Percentiles rank a stretch among this genome's conserved stretches.
phyloP scores from a whole-genome alignment of 202 grass and related monocot species.

The Bolboschoenoplectus hybrid region DNA sequence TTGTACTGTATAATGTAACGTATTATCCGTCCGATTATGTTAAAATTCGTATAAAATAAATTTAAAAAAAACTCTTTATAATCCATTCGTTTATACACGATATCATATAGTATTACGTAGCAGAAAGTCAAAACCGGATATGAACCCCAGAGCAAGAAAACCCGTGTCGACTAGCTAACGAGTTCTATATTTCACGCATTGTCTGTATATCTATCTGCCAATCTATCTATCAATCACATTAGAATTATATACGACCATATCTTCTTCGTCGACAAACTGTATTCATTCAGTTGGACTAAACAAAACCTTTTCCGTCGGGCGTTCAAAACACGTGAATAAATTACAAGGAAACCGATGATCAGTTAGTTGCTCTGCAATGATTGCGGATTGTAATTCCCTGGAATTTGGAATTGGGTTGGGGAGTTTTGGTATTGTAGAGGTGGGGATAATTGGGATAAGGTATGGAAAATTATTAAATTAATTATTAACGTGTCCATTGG shows the following conservation, averaged over 20 bases:
- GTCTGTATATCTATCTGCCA: background rate
- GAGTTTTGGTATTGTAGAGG: background rate
- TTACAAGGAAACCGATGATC: background rate
- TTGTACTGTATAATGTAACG: too few relatives aligned
- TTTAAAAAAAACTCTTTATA: too few relatives aligned
- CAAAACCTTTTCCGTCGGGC: background rate
- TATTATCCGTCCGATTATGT: too few relatives aligned
- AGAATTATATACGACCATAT: background rate
- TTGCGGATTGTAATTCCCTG: background rate
- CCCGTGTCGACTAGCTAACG: conserved; percentile 32
- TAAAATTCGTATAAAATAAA: too few relatives aligned
- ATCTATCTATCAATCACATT: background rate
- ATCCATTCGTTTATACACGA: too few relatives aligned
- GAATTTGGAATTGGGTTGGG: background rate
- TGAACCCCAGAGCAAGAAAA: conserved; percentile 23
- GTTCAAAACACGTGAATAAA: conserved; percentile 13
- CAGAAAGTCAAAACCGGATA: background rate
- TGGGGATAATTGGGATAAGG: background rate
- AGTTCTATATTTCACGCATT: background rate
- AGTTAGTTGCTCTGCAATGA: background rate
- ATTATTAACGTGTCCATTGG: background rate
- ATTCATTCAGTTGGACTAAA: conserved; percentile 20
- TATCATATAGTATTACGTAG: too few relatives aligned
- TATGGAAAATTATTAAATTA: background rate
- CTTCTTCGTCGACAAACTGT: conserved; percentile 17